Conservation (phyloP, 352 stramenopile species). For the Phytophthora melonis region DNA sequence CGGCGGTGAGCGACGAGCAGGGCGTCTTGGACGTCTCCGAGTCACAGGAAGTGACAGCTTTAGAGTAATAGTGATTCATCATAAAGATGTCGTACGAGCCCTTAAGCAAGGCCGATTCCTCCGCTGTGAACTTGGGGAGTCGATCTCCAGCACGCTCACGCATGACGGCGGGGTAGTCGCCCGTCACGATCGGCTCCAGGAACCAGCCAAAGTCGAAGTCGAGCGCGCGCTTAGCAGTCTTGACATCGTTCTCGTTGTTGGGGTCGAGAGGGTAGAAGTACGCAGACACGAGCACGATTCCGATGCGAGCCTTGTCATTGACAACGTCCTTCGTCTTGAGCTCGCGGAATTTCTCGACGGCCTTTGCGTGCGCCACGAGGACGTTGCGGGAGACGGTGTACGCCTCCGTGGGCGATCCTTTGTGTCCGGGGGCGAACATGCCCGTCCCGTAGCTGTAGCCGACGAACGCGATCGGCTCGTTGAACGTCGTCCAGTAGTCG, state of each 20-base stretch:
- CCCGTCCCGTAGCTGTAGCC: constrained; percentile 85
- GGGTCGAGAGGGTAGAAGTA: constrained; percentile 70
- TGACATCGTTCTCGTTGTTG: constrained; percentile 35
- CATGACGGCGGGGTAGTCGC: constrained; percentile 95
- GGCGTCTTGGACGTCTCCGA: constrained; percentile 38
- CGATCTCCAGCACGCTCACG: constrained; percentile 70
- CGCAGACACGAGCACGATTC: constrained; percentile 89
- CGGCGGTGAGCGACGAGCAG: constrained; percentile 40
- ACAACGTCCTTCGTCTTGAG: constrained; percentile 27
- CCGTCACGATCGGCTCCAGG: constrained; percentile 81
- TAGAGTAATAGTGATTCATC: constrained; percentile 92
- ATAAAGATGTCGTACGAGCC: constrained; percentile 93
- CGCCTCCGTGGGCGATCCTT: constrained; percentile 35
- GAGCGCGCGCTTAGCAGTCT: constrained; percentile 71
- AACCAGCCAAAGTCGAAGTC: constrained; percentile 91
- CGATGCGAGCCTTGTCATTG: constrained; percentile 70
- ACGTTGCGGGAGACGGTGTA: constrained; percentile 79
- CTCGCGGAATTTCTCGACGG: constrained; percentile 79
- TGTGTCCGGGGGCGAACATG: constrained; percentile 42
- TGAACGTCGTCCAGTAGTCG: constrained; percentile 93
- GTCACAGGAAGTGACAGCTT: constrained; percentile 52
- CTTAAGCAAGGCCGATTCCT: constrained; percentile 76
- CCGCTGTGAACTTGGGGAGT: constrained; percentile 87
- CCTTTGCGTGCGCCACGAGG: constrained; percentile 86
- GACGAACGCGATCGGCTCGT: constrained; percentile 86